These are phyloP conservation scores for Pythium guiyangense DNA, from an alignment of 352 stramenopile species.

Conservation along the genomic window DNA sequence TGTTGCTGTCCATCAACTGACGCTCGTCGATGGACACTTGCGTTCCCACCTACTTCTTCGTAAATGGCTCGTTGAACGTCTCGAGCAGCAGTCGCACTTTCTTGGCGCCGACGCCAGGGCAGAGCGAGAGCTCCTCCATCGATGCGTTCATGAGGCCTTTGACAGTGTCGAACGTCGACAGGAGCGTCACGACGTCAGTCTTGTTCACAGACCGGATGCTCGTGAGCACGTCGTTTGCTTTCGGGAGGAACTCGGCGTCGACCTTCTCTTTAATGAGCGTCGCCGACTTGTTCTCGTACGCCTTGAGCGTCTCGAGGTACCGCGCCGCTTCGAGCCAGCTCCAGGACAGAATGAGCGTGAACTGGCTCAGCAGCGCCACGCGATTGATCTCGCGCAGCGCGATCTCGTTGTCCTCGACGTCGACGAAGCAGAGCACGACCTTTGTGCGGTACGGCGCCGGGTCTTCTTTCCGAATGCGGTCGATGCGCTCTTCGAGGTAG, in stretches of 20 bases:
- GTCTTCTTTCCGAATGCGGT: constrained; percentile 84
- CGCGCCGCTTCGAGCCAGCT: constrained; percentile 91
- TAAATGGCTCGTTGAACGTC: constrained; percentile 93
- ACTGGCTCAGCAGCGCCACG: constrained; percentile 86
- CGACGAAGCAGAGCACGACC: constrained; percentile 93
- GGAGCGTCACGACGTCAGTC: constrained; percentile 91
- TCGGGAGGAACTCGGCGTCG: constrained; percentile 86
- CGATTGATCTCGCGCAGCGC: constrained; percentile 92
- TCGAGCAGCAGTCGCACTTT: constrained; percentile 93
- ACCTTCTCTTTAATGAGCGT: constrained; percentile 93
- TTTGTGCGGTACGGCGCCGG: constrained; percentile 76
- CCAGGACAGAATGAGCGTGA: constrained; percentile 94
- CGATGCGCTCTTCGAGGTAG: constrained; percentile 91
- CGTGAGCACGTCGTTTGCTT: constrained; percentile 90
- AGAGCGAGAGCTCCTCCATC: constrained; percentile 92
- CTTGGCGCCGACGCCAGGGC: constrained; percentile 92
- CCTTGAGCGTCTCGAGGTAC: constrained; percentile 97
- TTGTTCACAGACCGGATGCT: constrained; percentile 93
- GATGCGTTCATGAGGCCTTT: constrained; percentile 86
- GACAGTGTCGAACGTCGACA: constrained; percentile 91
- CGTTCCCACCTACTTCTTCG: constrained; percentile 34
- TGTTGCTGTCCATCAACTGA: neutral
- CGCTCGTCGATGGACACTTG: neutral
- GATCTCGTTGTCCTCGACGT: constrained; percentile 94
- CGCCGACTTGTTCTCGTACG: constrained; percentile 94